Base-by-base conservation (phyloP, 2,329 filamentous ascomycete genomes). In the Botrytis deweyae region DNA sequence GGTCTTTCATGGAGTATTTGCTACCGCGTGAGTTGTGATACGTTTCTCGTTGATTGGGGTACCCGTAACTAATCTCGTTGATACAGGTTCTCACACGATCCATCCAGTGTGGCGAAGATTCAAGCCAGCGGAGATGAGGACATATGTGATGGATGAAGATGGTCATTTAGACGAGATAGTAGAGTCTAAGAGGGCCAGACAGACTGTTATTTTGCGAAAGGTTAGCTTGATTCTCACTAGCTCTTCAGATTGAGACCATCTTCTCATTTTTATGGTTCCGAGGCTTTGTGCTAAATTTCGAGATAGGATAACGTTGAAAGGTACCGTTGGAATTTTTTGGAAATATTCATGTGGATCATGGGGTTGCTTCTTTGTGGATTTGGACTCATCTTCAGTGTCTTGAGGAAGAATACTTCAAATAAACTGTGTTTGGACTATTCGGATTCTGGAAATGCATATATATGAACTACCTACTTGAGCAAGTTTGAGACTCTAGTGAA, bases 1-100 rank as follows among this genome's bases (percentile, higher is more conserved):
- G 70, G n/a, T 46, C 42, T 55, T 72, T 72, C 10, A 29, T 72
- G 42, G 46, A 66, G 12, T 10, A 55, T 46, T 42, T 72, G n/a
- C 44, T 72, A 36, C 42, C 44, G 9, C 16, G 70, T 66, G 55
- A 49, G 70, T 29, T 65, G 9, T 25, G 22, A 33, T 10, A n/a
- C 29, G 4, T 25, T 22, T 14, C 18, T 22, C 3, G 29, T 69
- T 49, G 6, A 58, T 42, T 42, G 25, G 12, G 38, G 4, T 1
- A 29, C 6, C 36, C 2, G 25, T 16, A 44, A 69, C 38, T 69
- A 33, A 69, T 20, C 22, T 3, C 22, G 16, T 69, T 42, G 3
- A 25, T 10, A 20, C 16, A 69, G 66, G 18, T 1, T 58, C 66
- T 33, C 49, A 69, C n/a, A 69, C 22, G 33, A 25, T 16, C n/a